Evolutionary conservation across 169 alveolate genomes (phyloP).

Genomic region (Eimeria praecox): DNA sequence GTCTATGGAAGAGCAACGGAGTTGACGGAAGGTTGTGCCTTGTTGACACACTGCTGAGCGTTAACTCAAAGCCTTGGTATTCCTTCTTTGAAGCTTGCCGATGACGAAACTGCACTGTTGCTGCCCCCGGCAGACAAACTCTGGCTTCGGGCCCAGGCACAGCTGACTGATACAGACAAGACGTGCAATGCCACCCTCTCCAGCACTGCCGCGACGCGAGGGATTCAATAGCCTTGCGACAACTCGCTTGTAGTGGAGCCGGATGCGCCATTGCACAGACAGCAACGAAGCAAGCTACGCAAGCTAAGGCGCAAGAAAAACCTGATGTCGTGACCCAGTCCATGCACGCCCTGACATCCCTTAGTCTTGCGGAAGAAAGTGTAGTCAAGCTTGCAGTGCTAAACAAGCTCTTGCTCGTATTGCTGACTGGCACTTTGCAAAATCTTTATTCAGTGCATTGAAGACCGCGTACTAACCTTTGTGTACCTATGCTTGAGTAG

Average conservation of each 20-base stretch:
- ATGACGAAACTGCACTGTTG: background rate
- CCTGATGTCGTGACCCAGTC: background rate
- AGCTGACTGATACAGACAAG: background rate
- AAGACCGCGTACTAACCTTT: background rate
- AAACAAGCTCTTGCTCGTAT: background rate
- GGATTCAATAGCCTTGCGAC: background rate
- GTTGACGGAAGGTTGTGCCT: background rate
- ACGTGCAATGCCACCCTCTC: background rate
- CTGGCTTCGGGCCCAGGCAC: background rate
- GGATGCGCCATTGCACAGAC: background rate
- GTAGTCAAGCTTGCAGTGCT: background rate
- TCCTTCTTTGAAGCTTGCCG: background rate
- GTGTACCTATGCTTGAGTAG: background rate
- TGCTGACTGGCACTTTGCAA: background rate
- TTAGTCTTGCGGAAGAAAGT: background rate
- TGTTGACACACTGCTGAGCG: constrained; percentile 26
- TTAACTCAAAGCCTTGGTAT: background rate
- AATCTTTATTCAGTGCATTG: background rate
- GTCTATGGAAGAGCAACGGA: background rate
- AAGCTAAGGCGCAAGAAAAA: background rate
- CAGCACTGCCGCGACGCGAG: background rate
- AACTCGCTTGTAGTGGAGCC: background rate
- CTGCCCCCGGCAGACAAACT: background rate
- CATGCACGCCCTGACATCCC: background rate
- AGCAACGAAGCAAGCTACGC: background rate